Percentiles rank a stretch among this genome's conserved stretches.
Evolutionary conservation across 768 basidiomycete genomes (phyloP).

Genomic region (Tylopilus balloui): DNA sequence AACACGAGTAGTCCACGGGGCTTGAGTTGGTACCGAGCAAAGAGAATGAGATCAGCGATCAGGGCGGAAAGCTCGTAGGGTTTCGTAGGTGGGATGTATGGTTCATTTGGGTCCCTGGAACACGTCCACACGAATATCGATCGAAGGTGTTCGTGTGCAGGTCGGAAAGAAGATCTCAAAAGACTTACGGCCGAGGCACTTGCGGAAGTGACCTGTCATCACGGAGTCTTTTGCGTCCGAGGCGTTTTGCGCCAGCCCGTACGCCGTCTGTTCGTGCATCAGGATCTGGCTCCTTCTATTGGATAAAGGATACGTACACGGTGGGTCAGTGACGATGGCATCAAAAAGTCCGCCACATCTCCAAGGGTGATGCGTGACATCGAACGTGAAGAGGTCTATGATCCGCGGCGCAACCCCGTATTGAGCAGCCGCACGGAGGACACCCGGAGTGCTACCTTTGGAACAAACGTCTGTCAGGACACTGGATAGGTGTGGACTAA

Average conservation of each 20-base stretch:
- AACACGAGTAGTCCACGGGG: slow-evolving; percentile 89
- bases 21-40: slow-evolving; percentile 80
- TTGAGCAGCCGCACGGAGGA: slow-evolving; percentile 75
- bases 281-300: background rate
- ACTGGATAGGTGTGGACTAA: background rate
- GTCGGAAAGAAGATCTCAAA: background rate
- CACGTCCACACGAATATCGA: background rate
- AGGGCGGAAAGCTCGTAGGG: slow-evolving; percentile 91
- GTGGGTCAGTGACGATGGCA: slow-evolving; percentile 91
- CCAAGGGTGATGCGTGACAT: slow-evolving; percentile 88
- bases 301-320: slow-evolving; percentile 53
- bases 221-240: slow-evolving; percentile 59
- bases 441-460: slow-evolving; percentile 52
- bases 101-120: slow-evolving; percentile 43
- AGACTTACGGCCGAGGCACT: slow-evolving; percentile 43
- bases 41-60: slow-evolving; percentile 71
- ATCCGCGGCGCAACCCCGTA: slow-evolving; percentile 74
- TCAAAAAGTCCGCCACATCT: slow-evolving; percentile 88
- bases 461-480: slow-evolving; percentile 1
- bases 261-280: slow-evolving; percentile 69
- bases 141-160: background rate
- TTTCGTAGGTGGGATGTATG: slow-evolving; percentile 84
- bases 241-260: slow-evolving; percentile 78
- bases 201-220: slow-evolving; percentile 27
- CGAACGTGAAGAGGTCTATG: slow-evolving; percentile 85